Base-by-base conservation (phyloP, 1,284 basidiomycete species). In the Leccinum fuscescens region DNA sequence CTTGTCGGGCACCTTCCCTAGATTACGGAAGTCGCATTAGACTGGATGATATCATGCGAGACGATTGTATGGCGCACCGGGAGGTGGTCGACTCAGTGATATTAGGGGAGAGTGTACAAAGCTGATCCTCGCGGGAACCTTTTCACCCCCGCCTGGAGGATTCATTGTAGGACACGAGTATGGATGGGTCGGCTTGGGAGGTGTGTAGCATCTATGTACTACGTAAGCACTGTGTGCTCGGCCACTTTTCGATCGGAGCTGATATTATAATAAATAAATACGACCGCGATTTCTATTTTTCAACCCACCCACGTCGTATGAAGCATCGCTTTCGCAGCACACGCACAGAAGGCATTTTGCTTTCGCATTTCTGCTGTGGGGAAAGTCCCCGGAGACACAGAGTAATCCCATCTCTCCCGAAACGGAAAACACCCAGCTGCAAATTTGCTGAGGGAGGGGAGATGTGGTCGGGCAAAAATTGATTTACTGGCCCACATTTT, bases 301-400 rank as follows among this genome's bases (percentile, higher is more conserved):
- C 7, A 27, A 61, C n/a, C 64, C 49, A 65, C 67, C 67, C 69
- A 73, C 80, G 83, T 82, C 82, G 86, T 81, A 76, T 76, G 82
- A 88, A 90, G 89, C 86, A 90, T 86, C 89, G 90, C 85, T 78
- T 73, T 91, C 89, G 85, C 90, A 92, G 89, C 83, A 81, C 77
- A 82, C 90, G 77, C 73, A 89, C 88, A 81, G 82, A 78, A 79
- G 81, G 78, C 74, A 65, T 60, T 56, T 59, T 59, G 70, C 77
- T 79, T 78, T 81, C 76, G 65, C 62, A 63, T 64, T 78, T 69
- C 68, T 58, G 86, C 89, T 92, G 90, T 86, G 89, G 90, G 90
- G 88, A 92, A 92, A 92, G 90, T 92, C 89, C 88, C 90, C 90
- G 89, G 89, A 92, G 90, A 84, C 73, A 81, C 86, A 85, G 86